These are phyloP conservation scores for Neurospora tetraspora DNA, from an alignment of 495 filamentous ascomycete species.

Conservation along the genomic window DNA sequence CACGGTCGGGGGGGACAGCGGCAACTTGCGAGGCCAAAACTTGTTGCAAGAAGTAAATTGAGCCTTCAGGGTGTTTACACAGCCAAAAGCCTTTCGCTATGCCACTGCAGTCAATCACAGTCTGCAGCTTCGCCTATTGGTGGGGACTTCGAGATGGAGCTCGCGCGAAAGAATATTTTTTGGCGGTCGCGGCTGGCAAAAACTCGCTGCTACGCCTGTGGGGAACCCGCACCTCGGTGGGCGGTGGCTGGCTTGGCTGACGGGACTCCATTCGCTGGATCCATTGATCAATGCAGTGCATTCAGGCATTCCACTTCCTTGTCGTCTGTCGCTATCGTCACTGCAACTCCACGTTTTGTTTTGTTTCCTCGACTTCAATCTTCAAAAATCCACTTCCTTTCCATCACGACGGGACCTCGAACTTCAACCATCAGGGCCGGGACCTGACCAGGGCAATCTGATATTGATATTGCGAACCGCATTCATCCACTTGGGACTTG, in stretches of 20 bases:
- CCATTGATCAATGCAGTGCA: background rate
- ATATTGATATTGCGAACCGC: background rate
- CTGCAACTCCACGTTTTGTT: background rate
- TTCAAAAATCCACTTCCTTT: background rate
- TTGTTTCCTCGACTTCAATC: background rate
- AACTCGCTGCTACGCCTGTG: slow-evolving; percentile 4
- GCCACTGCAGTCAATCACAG: slow-evolving; percentile 1
- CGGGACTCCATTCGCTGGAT: background rate
- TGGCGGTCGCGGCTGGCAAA: slow-evolving; percentile 26
- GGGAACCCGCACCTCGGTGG: slow-evolving; percentile 2
- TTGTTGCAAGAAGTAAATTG: background rate
- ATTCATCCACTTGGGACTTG: background rate
- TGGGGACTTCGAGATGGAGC: slow-evolving; percentile 17
- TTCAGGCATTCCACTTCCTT: background rate
- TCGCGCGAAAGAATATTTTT: slow-evolving; percentile 25
- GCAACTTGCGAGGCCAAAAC: background rate
- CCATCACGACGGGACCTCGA: background rate
- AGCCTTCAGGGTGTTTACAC: background rate
- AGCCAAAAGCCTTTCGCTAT: background rate
- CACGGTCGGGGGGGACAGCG: background rate
- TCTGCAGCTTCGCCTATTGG: slow-evolving; percentile 18
- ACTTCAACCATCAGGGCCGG: background rate
- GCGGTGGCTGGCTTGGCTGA: background rate
- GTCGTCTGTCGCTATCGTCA: background rate
- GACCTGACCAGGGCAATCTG: background rate